Evolutionary conservation across 805 yeast species (phyloP).

Genomic region (Metschnikowia borealis): DNA sequence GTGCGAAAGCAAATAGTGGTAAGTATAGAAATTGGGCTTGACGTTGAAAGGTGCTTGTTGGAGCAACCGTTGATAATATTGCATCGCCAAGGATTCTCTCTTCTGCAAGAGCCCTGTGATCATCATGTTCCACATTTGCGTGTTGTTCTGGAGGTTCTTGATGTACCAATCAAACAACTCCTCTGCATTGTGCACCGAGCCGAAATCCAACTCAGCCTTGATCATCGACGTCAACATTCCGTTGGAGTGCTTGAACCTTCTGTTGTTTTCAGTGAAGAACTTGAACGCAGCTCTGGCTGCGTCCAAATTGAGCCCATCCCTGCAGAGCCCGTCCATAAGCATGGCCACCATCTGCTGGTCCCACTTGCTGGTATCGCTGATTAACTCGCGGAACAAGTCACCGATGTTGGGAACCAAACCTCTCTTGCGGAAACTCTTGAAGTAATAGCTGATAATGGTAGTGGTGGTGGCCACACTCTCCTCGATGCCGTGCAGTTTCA

Average conservation of each 20-base stretch:
- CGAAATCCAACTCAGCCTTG: slow-evolving; percentile 42
- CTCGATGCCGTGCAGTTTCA: slow-evolving; percentile 38
- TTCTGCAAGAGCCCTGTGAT: slow-evolving; percentile 26
- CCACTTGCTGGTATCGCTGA: slow-evolving; percentile 24
- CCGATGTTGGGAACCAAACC: slow-evolving; percentile 42
- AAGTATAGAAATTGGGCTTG: slow-evolving; percentile 50
- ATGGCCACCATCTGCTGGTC: slow-evolving; percentile 48
- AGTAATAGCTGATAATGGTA: slow-evolving; percentile 49
- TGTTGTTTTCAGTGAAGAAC: slow-evolving; percentile 32
- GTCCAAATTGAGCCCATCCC: slow-evolving; percentile 41
- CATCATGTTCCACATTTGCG: slow-evolving; percentile 42
- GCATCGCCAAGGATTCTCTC: slow-evolving; percentile 37
- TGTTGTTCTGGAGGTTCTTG: slow-evolving; percentile 30
- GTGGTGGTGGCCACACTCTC: slow-evolving; percentile 66
- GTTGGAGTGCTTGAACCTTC: slow-evolving; percentile 21
- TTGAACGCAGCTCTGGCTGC: slow-evolving; percentile 52
- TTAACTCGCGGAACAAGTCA: slow-evolving; percentile 41
- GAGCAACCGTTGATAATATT: slow-evolving; percentile 37
- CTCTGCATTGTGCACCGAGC: slow-evolving; percentile 31
- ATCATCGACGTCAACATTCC: slow-evolving; percentile 46
- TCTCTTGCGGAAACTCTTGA: slow-evolving; percentile 43
- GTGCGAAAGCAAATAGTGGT: slow-evolving; percentile 42
- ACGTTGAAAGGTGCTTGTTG: slow-evolving; percentile 18
- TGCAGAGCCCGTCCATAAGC: slow-evolving; percentile 51
- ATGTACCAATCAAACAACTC: slow-evolving; percentile 33